Evolutionary conservation across 495 filamentous ascomycete genomes (phyloP), one percentile per base, ranked within the genome.

Genomic region (Chlorociboria aeruginascens): DNA sequence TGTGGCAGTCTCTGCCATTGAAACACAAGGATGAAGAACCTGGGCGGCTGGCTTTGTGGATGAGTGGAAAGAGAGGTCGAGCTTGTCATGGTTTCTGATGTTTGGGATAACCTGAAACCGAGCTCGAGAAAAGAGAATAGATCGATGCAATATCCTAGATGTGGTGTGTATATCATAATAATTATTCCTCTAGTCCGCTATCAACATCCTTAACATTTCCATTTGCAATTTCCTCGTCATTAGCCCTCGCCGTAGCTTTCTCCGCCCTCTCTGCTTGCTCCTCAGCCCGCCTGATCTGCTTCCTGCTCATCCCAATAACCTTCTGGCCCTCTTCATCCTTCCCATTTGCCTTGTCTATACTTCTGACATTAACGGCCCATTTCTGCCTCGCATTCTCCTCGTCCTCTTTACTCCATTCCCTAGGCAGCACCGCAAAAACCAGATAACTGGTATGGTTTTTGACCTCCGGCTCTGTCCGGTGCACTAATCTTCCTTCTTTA

Each of bases 391-490:
- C 84, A 12, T 65, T 70, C n/a, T 71, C 68, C 65, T 99, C 92
- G 56, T 95, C 84, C 53, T 83, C 85, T 41, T 78, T 82, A 0
- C 67, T 79, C 93, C 92, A 97, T 44, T 83, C 82, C 42, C 78
- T 69, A 10, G 93, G 93, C 45, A 99, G 65, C 6, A 92, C 67
- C 1, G 93, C 92, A 73, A 99, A 98, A 6, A 93, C 83, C 12
- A 99, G 72, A 63, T 97, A 99, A 10, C 81, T 87, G 0, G 92
- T 99, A 64, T 99, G 92, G 8, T 79, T 89, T 73, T 95, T 95
- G 30, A 96, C 63, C 66, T 99, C 89, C 1, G 79, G 71, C 66
- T 97, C 92, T 6, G 81, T 75, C 20, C 88, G 77, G 51, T 89
- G 85, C 8, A 84, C 70, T 46, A 96, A 53, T 14, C 79, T 76